Percentiles rank a stretch among this genome's conserved stretches.
These are phyloP conservation scores for Chlorella sorokiniana DNA, from an alignment of 139 green algal species.

Conservation along the genomic window DNA sequence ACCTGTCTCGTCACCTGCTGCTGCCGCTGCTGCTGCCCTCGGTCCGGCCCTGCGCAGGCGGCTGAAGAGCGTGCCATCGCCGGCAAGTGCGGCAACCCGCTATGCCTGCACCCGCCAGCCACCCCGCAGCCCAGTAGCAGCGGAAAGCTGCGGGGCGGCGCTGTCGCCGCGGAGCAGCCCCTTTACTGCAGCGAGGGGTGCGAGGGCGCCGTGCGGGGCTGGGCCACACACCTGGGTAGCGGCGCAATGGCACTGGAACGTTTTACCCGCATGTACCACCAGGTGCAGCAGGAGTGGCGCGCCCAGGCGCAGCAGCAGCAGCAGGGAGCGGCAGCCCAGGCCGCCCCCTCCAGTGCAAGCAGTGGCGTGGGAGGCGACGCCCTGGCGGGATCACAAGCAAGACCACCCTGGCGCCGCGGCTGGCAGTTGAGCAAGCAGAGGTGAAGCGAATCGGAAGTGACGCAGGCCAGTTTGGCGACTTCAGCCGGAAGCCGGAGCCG, in stretches of 20 bases:
- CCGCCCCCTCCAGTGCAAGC: not conserved
- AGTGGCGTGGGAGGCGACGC: not conserved
- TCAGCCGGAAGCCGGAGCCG: slow-evolving; percentile 10
- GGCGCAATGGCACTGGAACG: slow-evolving; percentile 16
- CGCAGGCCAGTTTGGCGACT: slow-evolving; percentile 24
- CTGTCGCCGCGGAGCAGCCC: not conserved
- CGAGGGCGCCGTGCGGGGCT: not conserved
- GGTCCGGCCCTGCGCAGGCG: not conserved
- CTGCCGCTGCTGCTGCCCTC: not conserved
- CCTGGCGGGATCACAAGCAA: not conserved
- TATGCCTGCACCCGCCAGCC: slow-evolving; percentile 13
- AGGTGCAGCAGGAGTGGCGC: slow-evolving; percentile 9
- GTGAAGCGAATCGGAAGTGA: slow-evolving; percentile 22
- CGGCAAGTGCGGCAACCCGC: slow-evolving; percentile 31
- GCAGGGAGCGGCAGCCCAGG: not conserved
- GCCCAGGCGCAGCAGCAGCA: not conserved
- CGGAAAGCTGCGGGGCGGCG: not conserved
- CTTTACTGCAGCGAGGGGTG: slow-evolving; percentile 22
- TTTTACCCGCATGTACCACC: slow-evolving; percentile 22
- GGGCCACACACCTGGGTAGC: slow-evolving; percentile 25
- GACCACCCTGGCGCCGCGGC: slow-evolving; percentile 1
- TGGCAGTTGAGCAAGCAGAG: slow-evolving; percentile 17
- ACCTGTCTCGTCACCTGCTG: not conserved
- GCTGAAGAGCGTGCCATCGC: slow-evolving; percentile 37
- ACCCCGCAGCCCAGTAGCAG: not conserved